A percentile compares a stretch with the other conserved stretches of the same genome.
Evolutionary conservation across 1,284 basidiomycete species (phyloP).

Genomic region (Ganoderma lingzhi): DNA sequence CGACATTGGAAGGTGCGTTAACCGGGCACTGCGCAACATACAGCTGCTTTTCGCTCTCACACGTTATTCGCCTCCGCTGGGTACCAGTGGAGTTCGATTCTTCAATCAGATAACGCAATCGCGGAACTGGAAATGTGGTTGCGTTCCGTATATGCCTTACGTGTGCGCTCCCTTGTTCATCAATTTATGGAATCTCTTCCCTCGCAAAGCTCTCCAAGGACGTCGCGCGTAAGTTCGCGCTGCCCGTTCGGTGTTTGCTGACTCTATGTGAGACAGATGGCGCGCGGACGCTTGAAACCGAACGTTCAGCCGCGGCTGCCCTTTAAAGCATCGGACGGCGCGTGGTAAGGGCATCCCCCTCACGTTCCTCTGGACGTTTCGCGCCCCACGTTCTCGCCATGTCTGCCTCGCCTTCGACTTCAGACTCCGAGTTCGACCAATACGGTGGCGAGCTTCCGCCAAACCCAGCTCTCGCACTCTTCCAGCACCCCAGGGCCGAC

Average conservation of each 20-base stretch:
- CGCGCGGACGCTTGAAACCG: background rate
- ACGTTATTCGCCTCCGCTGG: background rate
- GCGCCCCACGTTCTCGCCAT: background rate
- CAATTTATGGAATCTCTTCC: background rate
- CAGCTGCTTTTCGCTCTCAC: background rate
- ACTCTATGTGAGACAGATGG: constrained; percentile 6
- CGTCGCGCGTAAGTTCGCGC: background rate
- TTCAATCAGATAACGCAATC: background rate
- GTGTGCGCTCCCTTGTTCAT: background rate
- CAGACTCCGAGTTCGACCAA: background rate
- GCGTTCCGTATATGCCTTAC: constrained; percentile 1
- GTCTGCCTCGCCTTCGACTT: background rate
- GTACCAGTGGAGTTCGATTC: background rate
- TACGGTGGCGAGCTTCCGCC: background rate
- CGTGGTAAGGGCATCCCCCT: background rate
- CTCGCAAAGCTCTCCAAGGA: background rate
- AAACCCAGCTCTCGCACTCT: background rate
- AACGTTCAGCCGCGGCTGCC: background rate
- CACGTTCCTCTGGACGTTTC: background rate
- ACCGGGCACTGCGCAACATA: background rate
- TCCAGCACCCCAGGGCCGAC: background rate
- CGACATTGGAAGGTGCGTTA: background rate
- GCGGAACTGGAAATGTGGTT: constrained; percentile 3
- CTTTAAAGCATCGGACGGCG: background rate
- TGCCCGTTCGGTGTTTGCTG: background rate